Percentiles rank a stretch among this genome's conserved stretches.
phyloP scores from a whole-genome alignment of 2,329 filamentous ascomycete genomes.

The Orbilia javanica region DNA sequence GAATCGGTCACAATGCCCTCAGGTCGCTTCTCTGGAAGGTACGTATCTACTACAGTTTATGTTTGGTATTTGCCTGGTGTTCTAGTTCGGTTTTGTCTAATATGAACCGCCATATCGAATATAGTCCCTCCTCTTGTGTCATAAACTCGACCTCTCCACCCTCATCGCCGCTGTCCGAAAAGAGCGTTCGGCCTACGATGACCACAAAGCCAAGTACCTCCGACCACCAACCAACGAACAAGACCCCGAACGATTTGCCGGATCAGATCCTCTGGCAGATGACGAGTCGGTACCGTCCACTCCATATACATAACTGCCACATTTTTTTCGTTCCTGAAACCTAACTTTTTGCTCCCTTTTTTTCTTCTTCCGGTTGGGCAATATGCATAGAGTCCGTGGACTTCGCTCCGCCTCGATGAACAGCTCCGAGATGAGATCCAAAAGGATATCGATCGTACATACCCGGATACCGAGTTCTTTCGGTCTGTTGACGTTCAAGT shows the following conservation, averaged over 20 bases:
- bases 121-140: constrained; percentile 48
- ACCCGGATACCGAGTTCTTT: constrained; percentile 93
- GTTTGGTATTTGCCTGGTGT: neutral
- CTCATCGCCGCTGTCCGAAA: constrained; percentile 52
- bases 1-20: constrained; percentile 52
- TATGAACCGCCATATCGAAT: neutral
- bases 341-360: constrained; percentile 60
- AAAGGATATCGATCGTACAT: constrained; percentile 90
- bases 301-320: constrained; percentile 14
- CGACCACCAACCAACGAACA: constrained; percentile 48
- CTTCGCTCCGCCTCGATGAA: constrained; percentile 86
- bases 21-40: constrained; percentile 56
- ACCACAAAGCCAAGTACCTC: constrained; percentile 54
- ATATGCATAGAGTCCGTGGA: constrained; percentile 82
- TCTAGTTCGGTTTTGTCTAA: neutral
- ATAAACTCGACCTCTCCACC: constrained; percentile 56
- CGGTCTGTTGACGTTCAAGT: constrained; percentile 81
- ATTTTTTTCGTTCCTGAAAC: neutral
- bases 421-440: constrained; percentile 85
- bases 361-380: too few species aligned
- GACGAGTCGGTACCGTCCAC: constrained; percentile 73
- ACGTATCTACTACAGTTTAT: neutral
- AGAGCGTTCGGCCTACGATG: constrained; percentile 60
- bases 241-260: constrained; percentile 55
- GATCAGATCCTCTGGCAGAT: constrained; percentile 83